Conservation (phyloP, 2,329 filamentous ascomycete genomes). For the Chaetomiaceae sp. region DNA sequence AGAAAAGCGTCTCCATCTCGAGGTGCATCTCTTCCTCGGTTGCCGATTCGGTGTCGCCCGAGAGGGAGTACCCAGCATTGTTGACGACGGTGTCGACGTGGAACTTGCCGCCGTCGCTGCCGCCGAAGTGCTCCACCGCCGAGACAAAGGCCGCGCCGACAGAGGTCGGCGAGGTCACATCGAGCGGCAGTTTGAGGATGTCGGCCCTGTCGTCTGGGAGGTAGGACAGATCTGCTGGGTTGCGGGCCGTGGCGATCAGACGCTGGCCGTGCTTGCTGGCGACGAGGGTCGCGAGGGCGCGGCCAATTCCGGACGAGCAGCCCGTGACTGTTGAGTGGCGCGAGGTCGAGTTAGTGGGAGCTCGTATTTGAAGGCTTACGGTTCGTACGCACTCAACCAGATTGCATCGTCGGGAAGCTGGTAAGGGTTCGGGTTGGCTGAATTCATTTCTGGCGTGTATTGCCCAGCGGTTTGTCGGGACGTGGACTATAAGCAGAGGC, state of each 20-base stretch:
- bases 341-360: background rate
- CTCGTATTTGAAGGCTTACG: too few species aligned
- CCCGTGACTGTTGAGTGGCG: slow-evolving; percentile 26
- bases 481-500: too few species aligned
- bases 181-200: slow-evolving; percentile 42
- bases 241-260: slow-evolving; percentile 46
- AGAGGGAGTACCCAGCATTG: slow-evolving; percentile 40
- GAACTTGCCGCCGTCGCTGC: background rate
- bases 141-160: slow-evolving; percentile 34
- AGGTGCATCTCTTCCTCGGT: slow-evolving; percentile 24
- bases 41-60: slow-evolving; percentile 30
- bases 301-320: slow-evolving; percentile 46
- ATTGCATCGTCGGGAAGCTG: slow-evolving; percentile 34
- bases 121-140: slow-evolving; percentile 5
- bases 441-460: slow-evolving; percentile 25
- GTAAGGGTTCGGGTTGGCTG: slow-evolving; percentile 31
- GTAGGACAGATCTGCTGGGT: slow-evolving; percentile 36
- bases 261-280: slow-evolving; percentile 36
- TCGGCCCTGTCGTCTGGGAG: slow-evolving; percentile 33
- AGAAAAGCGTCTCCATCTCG: slow-evolving; percentile 30
- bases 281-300: slow-evolving; percentile 35
- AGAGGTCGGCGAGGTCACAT: slow-evolving; percentile 40
- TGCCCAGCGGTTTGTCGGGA: too few species aligned
- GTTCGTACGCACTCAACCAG: slow-evolving; percentile 35
- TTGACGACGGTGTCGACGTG: slow-evolving; percentile 20